Percentiles rank a stretch among this genome's conserved stretches.
Evolutionary conservation across 208 protist genomes (phyloP).

Genomic region (Porcisia hertigi): DNA sequence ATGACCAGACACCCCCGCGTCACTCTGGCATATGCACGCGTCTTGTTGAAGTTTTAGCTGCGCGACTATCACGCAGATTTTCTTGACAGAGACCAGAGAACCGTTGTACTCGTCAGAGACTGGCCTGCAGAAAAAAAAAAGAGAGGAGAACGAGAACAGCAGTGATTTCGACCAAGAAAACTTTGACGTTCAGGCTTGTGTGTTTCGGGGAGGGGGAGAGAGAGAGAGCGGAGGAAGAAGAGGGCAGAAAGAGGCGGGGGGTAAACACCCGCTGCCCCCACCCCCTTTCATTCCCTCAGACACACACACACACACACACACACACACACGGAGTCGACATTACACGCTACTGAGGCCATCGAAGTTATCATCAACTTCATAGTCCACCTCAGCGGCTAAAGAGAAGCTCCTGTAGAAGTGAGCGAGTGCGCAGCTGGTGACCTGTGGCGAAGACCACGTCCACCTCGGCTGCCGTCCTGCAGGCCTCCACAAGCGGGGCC

Average conservation of each 20-base stretch:
- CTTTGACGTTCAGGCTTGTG: no score
- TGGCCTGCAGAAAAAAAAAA: not conserved
- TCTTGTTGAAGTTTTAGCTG: no score
- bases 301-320: not conserved
- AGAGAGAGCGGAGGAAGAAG: not conserved
- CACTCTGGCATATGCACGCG: no score
- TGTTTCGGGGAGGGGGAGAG: not conserved
- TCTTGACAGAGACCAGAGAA: no score
- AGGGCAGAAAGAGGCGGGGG: not conserved
- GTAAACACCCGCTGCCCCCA: no score
- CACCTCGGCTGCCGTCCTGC: constrained; percentile 55
- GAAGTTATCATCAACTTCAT: not conserved
- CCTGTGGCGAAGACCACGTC: constrained; percentile 60
- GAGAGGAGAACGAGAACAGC: not conserved
- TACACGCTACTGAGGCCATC: no score
- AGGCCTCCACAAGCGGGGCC: constrained; percentile 73
- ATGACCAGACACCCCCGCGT: no score
- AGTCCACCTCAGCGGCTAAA: constrained; percentile 28
- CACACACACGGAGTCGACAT: not conserved
- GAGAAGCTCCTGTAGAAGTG: constrained; percentile 72
- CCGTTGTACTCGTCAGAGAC: no score
- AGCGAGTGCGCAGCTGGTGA: constrained; percentile 56
- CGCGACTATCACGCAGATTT: no score
- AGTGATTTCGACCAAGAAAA: no score
- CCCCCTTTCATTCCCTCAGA: not conserved